Evolutionary conservation across 805 yeast genomes (phyloP), one percentile per base, ranked within the genome.

Genomic region (Diddensiella transvaalensis): DNA sequence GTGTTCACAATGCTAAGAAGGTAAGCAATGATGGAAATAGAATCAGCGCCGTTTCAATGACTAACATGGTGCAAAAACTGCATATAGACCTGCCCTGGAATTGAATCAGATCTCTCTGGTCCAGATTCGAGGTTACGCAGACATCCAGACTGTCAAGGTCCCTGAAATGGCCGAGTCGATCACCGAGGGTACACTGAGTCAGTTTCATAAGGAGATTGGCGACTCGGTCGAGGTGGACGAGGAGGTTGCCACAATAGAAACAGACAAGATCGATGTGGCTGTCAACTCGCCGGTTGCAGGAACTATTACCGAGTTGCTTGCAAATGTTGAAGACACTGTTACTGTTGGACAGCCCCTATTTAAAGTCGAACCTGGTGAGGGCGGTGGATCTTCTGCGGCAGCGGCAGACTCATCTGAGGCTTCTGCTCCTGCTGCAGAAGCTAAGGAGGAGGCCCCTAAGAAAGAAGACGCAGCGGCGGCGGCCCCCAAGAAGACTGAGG

Each of bases 141-240:
- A 58, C 44, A 70, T 71, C 50, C 65, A 68, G 49, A 60, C 63
- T 42, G 95, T 91, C 46, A 87, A 89, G 69, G 98, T 93, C 19
- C 99, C 99, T 42, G 95, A 87, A 56, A 89, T 93, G 97, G 98
- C 99, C 39, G 99, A 93, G 73, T 90, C 97, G 44, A 84, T 93
- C 64, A 87, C 96, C 37, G 99, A 93, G 70, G 99, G 99, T 66
- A 87, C 98, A 43, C 77, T 93, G 57, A 75, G 87, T 53, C 78
- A 77, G 50, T 70, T 70, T 63, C 64, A 66, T 44, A 71, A 71
- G 65, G 71, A 79, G 53, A 88, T 89, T 53, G 99, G 99, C 57
- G 98, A 91, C 52, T 89, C 71, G 60, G 91, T 91, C 48, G 79
- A 77, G 50, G 80, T 73, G 58, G 98, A 91, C 69, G 98, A 91